phyloP scores from a whole-genome alignment of 768 basidiomycete genomes.

The Lactarius psammicola region DNA sequence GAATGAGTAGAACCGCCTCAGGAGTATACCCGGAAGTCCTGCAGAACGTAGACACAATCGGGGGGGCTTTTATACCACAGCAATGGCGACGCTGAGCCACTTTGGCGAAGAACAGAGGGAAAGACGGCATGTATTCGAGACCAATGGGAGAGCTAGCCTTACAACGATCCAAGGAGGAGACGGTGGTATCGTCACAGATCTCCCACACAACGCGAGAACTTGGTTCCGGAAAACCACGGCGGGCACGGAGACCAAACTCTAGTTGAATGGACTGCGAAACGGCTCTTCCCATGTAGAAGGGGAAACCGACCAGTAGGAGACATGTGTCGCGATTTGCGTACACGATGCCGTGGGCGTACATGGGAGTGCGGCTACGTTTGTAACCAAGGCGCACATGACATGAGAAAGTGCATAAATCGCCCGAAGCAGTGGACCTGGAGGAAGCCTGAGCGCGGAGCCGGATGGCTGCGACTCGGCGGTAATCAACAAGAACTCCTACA shows the following conservation, averaged over 20 bases:
- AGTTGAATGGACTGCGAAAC: not conserved
- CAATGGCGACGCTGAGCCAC: not conserved
- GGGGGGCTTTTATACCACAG: not conserved
- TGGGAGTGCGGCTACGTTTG: not conserved
- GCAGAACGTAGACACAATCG: not conserved
- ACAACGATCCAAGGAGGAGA: not conserved
- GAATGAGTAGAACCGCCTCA: constrained; percentile 2
- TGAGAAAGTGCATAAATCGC: not conserved
- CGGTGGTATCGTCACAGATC: not conserved
- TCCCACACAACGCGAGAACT: not conserved
- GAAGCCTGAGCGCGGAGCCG: not conserved
- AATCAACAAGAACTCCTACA: not conserved
- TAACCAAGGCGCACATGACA: not conserved
- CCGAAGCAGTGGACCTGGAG: not conserved
- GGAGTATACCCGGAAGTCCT: not conserved
- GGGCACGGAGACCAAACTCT: not conserved
- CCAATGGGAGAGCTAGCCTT: not conserved
- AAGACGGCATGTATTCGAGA: not conserved
- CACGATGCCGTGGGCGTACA: not conserved
- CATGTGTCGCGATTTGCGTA: not conserved
- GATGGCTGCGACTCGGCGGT: not conserved
- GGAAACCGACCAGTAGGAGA: not conserved
- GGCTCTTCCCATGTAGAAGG: not conserved
- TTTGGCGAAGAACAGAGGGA: not conserved
- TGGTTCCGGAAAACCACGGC: not conserved